These are phyloP conservation scores for Lanmaoa rubissima DNA, from an alignment of 768 basidiomycete species.

Conservation along the genomic window DNA sequence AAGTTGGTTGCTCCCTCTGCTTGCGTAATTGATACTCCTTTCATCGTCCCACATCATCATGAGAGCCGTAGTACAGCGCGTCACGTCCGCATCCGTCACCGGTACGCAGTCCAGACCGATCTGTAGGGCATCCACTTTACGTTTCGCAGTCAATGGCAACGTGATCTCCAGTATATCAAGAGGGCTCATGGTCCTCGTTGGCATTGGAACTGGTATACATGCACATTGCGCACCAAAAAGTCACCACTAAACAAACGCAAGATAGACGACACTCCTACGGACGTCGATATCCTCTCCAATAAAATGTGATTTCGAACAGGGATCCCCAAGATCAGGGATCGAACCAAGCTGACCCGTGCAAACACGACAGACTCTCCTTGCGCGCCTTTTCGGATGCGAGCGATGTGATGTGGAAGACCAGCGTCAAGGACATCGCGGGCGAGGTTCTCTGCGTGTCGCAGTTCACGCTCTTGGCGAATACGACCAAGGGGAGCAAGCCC, in stretches of 20 bases:
- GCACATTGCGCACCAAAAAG: background rate
- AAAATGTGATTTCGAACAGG: slow-evolving; percentile 62
- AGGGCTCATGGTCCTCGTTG: slow-evolving; percentile 89
- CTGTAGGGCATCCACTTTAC: background rate
- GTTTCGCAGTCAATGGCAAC: slow-evolving; percentile 67
- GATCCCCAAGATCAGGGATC: background rate
- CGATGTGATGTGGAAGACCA: slow-evolving; percentile 81
- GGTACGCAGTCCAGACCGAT: slow-evolving; percentile 42
- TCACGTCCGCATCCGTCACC: slow-evolving; percentile 79
- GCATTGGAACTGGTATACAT: slow-evolving; percentile 73
- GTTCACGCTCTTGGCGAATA: slow-evolving; percentile 87
- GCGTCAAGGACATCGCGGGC: slow-evolving; percentile 83
- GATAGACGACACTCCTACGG: slow-evolving; percentile 77
- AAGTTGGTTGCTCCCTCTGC: background rate
- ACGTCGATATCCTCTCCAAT: slow-evolving; percentile 69
- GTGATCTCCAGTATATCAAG: slow-evolving; percentile 78
- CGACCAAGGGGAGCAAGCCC: slow-evolving; percentile 83
- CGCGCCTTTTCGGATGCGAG: slow-evolving; percentile 66
- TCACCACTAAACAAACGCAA: slow-evolving; percentile 22
- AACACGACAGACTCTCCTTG: slow-evolving; percentile 55
- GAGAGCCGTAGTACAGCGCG: slow-evolving; percentile 86
- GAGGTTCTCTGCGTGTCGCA: slow-evolving; percentile 95
- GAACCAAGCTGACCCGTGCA: slow-evolving; percentile 3
- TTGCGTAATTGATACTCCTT: background rate
- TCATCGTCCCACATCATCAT: slow-evolving; percentile 37